Conservation (phyloP, 176 grass and related monocot genomes). For the Aegilops speltoides region DNA sequence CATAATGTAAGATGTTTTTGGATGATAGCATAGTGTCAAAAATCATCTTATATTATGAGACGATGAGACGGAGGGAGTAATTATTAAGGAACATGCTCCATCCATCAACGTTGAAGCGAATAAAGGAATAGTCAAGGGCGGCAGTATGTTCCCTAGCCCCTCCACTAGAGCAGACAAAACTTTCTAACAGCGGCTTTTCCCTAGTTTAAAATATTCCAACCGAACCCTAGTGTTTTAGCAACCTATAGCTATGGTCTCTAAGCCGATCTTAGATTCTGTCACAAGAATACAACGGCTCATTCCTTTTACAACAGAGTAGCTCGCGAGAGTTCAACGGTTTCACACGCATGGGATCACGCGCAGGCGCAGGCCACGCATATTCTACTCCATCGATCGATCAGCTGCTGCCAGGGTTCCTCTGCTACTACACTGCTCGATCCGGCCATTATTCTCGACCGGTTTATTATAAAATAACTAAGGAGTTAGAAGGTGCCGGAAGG, state of each 20-base stretch:
- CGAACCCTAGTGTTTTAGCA: not conserved
- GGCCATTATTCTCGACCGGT: not conserved
- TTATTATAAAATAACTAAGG: not conserved
- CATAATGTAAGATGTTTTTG: too few species aligned
- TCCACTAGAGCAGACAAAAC: constrained; percentile 35
- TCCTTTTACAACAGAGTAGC: not conserved
- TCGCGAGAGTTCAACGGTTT: constrained; percentile 24
- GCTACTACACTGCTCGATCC: not conserved
- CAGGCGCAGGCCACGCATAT: constrained; percentile 24
- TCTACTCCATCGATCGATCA: constrained; percentile 22
- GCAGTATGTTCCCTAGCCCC: constrained; percentile 39
- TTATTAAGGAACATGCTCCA: not conserved
- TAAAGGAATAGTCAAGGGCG: constrained; percentile 24
- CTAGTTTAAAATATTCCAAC: not conserved
- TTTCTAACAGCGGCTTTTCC: not conserved
- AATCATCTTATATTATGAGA: too few species aligned
- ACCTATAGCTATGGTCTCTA: not conserved
- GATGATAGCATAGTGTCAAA: too few species aligned
- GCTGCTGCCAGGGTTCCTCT: constrained; percentile 24
- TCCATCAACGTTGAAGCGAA: constrained; percentile 3
- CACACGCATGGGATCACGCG: constrained; percentile 44
- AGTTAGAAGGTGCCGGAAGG: constrained; percentile 29
- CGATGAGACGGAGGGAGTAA: too few species aligned
- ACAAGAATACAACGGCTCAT: not conserved
- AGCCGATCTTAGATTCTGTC: constrained; percentile 1